Evolutionary conservation across 352 stramenopile genomes (phyloP).

Genomic region (Blastocystis sp.): DNA sequence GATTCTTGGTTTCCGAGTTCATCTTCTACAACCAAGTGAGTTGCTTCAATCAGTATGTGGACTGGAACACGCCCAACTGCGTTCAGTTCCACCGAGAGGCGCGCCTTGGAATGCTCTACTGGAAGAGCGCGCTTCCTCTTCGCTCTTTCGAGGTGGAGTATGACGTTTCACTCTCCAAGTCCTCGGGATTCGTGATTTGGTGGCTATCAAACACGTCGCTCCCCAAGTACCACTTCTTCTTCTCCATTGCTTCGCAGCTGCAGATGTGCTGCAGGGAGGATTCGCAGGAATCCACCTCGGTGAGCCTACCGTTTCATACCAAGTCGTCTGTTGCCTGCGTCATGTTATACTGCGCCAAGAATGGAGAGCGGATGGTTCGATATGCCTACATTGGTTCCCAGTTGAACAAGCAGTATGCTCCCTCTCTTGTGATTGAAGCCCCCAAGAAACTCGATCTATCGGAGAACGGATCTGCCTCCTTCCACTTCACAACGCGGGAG

Average conservation of each 20-base stretch:
- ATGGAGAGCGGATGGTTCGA: not conserved
- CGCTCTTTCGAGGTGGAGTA: not conserved
- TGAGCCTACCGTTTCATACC: not conserved
- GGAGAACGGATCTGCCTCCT: too few relatives aligned
- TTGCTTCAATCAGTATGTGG: constrained; percentile 32
- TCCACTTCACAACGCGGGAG: not conserved
- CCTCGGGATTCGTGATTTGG: not conserved
- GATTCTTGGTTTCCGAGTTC: not conserved
- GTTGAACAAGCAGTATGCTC: too few relatives aligned
- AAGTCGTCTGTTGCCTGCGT: not conserved
- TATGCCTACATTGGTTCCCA: too few relatives aligned
- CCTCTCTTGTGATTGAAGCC: too few relatives aligned
- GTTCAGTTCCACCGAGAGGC: not conserved
- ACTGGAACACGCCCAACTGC: not conserved
- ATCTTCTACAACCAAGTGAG: not conserved
- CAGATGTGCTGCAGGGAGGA: not conserved
- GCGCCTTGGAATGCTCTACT: not conserved
- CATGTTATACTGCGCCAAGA: not conserved
- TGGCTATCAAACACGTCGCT: not conserved
- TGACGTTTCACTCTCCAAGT: not conserved
- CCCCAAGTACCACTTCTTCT: not conserved
- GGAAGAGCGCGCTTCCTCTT: not conserved
- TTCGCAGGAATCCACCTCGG: not conserved
- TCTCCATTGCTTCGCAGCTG: not conserved
- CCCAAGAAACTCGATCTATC: too few relatives aligned